These are phyloP conservation scores for Lichina pygmaea DNA, from an alignment of 495 filamentous ascomycete species.

Conservation along the genomic window DNA sequence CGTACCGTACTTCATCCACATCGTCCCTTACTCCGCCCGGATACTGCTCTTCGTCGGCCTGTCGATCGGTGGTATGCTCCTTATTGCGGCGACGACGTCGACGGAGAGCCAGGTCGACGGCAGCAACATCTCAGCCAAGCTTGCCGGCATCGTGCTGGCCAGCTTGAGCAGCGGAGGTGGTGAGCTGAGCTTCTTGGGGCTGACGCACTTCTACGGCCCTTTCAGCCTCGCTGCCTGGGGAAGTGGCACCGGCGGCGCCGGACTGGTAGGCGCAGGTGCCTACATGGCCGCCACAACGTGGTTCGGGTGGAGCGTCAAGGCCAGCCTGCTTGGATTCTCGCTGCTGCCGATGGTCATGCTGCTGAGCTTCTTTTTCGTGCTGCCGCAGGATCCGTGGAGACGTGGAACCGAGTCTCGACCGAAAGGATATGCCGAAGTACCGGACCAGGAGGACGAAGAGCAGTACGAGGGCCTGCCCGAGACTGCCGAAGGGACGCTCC, in stretches of 20 bases:
- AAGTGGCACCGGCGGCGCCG: conserved; percentile 76
- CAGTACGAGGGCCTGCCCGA: conserved; percentile 9
- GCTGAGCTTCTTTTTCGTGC: conserved; percentile 52
- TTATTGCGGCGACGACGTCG: conserved; percentile 52
- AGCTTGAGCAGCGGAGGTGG: conserved; percentile 64
- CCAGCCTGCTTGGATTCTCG: conserved; percentile 47
- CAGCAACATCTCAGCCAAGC: conserved; percentile 38
- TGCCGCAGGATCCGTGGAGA: conserved; percentile 28
- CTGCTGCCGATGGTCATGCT: conserved; percentile 63
- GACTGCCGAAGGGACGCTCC: no score
- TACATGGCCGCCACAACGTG: conserved; percentile 71
- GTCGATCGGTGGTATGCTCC: conserved; percentile 62
- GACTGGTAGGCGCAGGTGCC: conserved; percentile 58
- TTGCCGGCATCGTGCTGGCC: conserved; percentile 63
- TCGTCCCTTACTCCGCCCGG: conserved; percentile 50
- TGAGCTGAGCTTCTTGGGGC: conserved; percentile 64
- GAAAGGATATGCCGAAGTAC: conserved; percentile 17
- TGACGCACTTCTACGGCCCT: conserved; percentile 86
- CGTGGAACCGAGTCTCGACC: conserved; percentile 11
- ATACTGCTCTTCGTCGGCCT: conserved; percentile 42
- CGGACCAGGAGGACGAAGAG: conserved; percentile 3
- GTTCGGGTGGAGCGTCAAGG: conserved; percentile 38
- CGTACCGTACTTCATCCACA: conserved; percentile 81
- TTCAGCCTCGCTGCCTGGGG: conserved; percentile 82
- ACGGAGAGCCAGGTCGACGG: conserved; percentile 17